Base-by-base conservation (phyloP, 768 basidiomycete genomes). In the Podaxis sp. region DNA sequence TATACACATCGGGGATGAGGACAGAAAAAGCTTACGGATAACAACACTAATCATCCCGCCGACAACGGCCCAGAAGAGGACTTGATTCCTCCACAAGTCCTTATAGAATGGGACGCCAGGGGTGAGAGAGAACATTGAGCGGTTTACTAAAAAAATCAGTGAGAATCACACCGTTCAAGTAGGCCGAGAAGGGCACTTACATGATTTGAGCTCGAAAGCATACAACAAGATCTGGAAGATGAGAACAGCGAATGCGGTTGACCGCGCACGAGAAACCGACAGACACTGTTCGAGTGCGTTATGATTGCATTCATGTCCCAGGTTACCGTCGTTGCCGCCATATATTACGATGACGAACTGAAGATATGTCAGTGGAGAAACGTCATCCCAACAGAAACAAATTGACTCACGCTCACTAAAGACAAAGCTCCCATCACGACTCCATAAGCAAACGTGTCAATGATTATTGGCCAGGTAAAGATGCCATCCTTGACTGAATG, bases 281-380 rank as follows among this genome's bases (percentile, higher is more conserved):
- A 77, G 24, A 67, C 65, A 24, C 71, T 68, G 3, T 54, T 60
- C 3, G 68, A 54, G 11, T 26, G 49, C 49, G 7, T 56, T 60
- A 61, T 73, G 73, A 53, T 78, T 78, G 63, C 77, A 77, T n/a
- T 71, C 71, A 2, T 58, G 60, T 0, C 71, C 73, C n/a, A 78
- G 70, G 38, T 71, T 66, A 12, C 74, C 77, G 24, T 72, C 65
- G 17, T 72, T 69, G 17, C 69, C 64, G 3, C 78, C 77, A 55
- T 75, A 78, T 3, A 76, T 69, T 17, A 80, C 73, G 50, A 78
- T 75, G 7, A 75, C 73, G 55, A 79, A 78, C 75, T 76, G 56
- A 4, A 20, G 13, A 15, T 26, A n/a, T 5, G 4, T 30, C 30
- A 12, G 53, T 28, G 44, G 30, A 13, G 7, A 37, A 37, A 44